Conservation (phyloP, 192 early-diverging fungal species). For the Umbelopsis isabellina region DNA sequence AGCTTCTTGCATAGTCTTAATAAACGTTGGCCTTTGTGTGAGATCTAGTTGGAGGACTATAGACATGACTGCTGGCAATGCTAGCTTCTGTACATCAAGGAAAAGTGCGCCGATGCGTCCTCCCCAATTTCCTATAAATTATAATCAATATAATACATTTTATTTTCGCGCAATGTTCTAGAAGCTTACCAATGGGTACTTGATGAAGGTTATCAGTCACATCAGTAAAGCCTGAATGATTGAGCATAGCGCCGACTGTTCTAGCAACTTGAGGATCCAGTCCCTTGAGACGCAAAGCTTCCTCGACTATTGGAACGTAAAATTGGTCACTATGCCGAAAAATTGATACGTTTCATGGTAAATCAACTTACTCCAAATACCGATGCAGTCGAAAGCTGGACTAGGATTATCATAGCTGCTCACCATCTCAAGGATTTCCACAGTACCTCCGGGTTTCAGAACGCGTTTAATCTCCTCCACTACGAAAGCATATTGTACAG, state of each 20-base stretch:
- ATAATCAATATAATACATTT: not conserved
- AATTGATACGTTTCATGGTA: not conserved
- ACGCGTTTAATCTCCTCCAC: conserved; percentile 36
- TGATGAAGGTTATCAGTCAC: conserved; percentile 24
- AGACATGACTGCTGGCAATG: conserved; percentile 33
- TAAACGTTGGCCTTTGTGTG: conserved; percentile 10
- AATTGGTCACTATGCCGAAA: not conserved
- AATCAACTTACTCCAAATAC: conserved; percentile 27
- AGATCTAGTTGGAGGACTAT: conserved; percentile 30
- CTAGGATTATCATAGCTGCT: conserved; percentile 26
- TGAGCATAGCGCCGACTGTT: conserved; percentile 23
- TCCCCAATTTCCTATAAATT: conserved; percentile 28
- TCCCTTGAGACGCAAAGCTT: conserved; percentile 19
- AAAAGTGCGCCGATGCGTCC: conserved; percentile 25
- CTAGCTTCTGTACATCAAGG: conserved; percentile 32
- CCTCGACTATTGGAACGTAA: conserved; percentile 22
- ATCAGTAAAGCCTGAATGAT: conserved; percentile 23
- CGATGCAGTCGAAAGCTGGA: conserved; percentile 29
- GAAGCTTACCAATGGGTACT: conserved; percentile 34
- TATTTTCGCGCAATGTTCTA: not conserved
- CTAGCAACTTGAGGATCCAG: conserved; percentile 38
- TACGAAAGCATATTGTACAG: conserved; percentile 19
- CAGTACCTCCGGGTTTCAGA: conserved; percentile 31
- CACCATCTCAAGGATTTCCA: conserved; percentile 38
- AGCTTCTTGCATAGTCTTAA: not conserved